Base-by-base conservation (phyloP, 257 asterid genomes). In the Primulina eburnea region DNA sequence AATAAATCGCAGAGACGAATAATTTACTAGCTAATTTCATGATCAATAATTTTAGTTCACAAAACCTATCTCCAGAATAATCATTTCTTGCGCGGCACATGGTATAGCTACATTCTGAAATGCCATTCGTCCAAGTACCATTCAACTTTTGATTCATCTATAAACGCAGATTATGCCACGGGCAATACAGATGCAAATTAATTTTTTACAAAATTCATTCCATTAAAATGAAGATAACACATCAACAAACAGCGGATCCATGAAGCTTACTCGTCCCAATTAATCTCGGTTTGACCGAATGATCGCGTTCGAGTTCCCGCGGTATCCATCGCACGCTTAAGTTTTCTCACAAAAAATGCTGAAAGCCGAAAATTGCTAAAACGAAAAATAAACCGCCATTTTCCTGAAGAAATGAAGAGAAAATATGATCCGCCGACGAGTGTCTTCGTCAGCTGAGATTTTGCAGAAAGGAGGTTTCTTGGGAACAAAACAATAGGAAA, bases 211-310 rank as follows among this genome's bases (percentile, higher is more conserved):
- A 24, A 24, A 24, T 1, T 24, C 26, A 24, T 24, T 24, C 26
- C 26, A 29, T 40, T 14, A 8, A 67, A 67, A 21, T 16, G 43
- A 14, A 6, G 33, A 34, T 28, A 34, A 14, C 37, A 12, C 47
- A 33, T 17, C n/a, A 30, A 60, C 7, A 67, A 29, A 64, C 33
- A 70, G 9, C 73, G 62, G 33, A 73, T 73, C 28, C 53, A 75
- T 10, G 65, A 69, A 75, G 73, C 92, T 81, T 82, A 91, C 97
- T 89, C 87, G 83, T 89, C 96, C 97, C 96, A 91, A 64, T 89
- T 89, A 72, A 91, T 89, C 85, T 91, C 97, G 26, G 91, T 69
- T 73, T 85, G 94, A 52, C 90, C 90, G 17, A 84, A 82, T 53
- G 90, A 70, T 40, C 60, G 83, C 73, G 74, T 79, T 14, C 74